Conservation (phyloP, 768 basidiomycete species). For the Boletus huronensis region DNA sequence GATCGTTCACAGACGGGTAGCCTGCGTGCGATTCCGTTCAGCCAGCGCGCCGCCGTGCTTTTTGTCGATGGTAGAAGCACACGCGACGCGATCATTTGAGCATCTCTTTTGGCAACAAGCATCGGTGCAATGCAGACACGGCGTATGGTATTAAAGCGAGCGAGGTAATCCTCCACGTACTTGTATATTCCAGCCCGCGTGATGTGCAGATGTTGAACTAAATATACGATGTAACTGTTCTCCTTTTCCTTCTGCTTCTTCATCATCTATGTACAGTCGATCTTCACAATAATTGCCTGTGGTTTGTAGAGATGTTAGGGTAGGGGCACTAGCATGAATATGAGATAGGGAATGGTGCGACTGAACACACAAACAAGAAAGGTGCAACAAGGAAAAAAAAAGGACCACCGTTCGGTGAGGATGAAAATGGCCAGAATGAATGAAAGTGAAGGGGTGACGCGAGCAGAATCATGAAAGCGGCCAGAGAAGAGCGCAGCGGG, state of each 20-base stretch:
- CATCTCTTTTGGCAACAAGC: no score
- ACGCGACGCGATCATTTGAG: background rate
- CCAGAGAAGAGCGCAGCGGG: background rate
- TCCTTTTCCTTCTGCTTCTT: background rate
- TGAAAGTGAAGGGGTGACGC: background rate
- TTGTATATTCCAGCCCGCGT: background rate
- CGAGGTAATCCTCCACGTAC: background rate
- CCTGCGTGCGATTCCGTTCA: background rate
- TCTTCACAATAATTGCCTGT: background rate
- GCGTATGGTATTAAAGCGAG: conserved; percentile 1
- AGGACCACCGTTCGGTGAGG: background rate
- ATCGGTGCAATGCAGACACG: background rate
- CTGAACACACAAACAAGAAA: background rate
- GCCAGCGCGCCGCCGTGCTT: background rate
- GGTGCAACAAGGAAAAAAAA: background rate
- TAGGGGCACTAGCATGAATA: background rate
- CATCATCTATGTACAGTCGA: conserved; percentile 9
- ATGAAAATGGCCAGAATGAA: background rate
- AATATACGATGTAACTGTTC: conserved; percentile 10
- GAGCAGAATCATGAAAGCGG: background rate
- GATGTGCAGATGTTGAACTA: conserved; percentile 2
- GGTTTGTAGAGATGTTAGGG: background rate
- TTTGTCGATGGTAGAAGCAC: background rate
- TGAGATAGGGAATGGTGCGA: conserved; percentile 4
- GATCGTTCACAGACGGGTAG: background rate